Base-by-base conservation (phyloP, 768 basidiomycete genomes). In the Cyclocybe cylindracea region DNA sequence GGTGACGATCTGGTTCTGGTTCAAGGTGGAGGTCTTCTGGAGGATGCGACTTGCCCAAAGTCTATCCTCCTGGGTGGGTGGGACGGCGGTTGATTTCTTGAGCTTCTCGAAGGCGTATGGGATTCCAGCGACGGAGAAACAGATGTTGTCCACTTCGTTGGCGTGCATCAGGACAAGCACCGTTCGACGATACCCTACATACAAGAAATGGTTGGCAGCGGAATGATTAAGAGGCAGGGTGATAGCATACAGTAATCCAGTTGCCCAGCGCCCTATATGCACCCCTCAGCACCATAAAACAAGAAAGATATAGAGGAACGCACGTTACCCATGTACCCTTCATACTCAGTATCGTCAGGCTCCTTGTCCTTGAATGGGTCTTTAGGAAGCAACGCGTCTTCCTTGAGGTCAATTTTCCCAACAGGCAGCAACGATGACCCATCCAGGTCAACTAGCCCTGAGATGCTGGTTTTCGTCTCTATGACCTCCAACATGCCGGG, bases 301-400 rank as follows among this genome's bases (percentile, higher is more conserved):
- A 35, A 9, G 35, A 48, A 32, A 36, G 14, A 24, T 3, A 2
- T 24, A 24, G 24, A 35, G 58, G 19, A 10, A 53, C 56, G 40
- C 53, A 76, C 77, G 57, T 76, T 75, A 10, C 70, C 74, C 59
- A 66, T 64, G 54, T 76, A 77, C 24, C 73, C 71, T 46, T 74
- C 72, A 41, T 74, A 76, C 2, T 75, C 65, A 13, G 60, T 57
- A 3, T 71, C 60, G 49, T 76, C 70, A 4, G 74, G 74, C 10
- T 50, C 46, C 5, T 32, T 45, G 29, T 57, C 67, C 32, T 74
- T 64, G 53, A 77, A 75, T 0, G 68, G 60, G 39, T 72, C 52
- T 34, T 61, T 60, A 0, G 72, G 73, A 31, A 77, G 61, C 11
- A 76, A 56, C 35, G 62, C 60, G 8, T 63, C 58, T 24, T 63